Conservation (phyloP, 805 yeast genomes). For the Kuraishia ogatae region DNA sequence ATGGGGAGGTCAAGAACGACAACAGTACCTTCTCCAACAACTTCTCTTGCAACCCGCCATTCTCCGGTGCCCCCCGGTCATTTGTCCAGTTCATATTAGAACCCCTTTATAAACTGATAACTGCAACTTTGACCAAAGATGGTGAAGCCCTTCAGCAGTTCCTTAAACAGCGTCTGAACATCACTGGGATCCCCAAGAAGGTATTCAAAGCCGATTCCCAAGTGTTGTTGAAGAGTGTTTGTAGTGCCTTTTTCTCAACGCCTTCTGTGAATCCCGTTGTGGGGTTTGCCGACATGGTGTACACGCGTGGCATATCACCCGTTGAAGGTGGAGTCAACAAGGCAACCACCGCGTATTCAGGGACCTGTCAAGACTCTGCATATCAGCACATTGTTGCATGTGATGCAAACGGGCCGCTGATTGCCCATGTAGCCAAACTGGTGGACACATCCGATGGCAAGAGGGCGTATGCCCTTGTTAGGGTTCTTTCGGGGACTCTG, state of each 20-base stretch:
- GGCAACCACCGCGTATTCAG: conserved; percentile 17
- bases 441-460: conserved; percentile 46
- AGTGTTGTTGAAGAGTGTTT: conserved; percentile 46
- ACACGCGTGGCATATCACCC: conserved; percentile 27
- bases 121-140: conserved; percentile 48
- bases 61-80: conserved; percentile 23
- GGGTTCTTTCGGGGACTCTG: conserved; percentile 56
- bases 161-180: conserved; percentile 40
- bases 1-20: conserved; percentile 17
- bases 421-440: conserved; percentile 52
- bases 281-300: conserved; percentile 47
- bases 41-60: conserved; percentile 14
- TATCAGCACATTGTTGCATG: conserved; percentile 18
- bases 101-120: conserved; percentile 73
- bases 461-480: conserved; percentile 46
- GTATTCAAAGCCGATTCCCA: conserved; percentile 46
- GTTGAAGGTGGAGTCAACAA: conserved; percentile 19
- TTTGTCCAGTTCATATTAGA: conserved; percentile 61
- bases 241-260: conserved; percentile 43
- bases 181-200: conserved; percentile 28
- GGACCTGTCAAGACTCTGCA: conserved; percentile 16
- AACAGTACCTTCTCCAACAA: too few species aligned
- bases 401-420: conserved; percentile 30
- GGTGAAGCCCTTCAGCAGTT: conserved; percentile 31
- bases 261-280: conserved; percentile 8